Percentiles rank a stretch among this genome's conserved stretches.
phyloP scores from a whole-genome alignment of 192 early-diverging fungal genomes.

The Linnemannia zychae region DNA sequence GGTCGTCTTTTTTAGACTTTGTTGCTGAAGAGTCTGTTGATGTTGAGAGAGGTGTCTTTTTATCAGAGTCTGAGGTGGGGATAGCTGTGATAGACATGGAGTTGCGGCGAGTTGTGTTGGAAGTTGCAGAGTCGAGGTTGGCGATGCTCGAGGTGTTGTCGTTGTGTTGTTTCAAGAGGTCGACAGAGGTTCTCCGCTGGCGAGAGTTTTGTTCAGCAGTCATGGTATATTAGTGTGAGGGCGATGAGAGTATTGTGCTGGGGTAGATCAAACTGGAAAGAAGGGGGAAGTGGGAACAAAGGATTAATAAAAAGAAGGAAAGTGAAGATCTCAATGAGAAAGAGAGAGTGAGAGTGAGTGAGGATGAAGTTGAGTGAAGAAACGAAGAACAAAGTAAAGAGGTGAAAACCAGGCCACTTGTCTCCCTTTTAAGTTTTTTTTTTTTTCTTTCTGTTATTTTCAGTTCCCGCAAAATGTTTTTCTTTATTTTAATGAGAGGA shows the following conservation, averaged over 20 bases:
- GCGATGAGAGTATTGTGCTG: background rate
- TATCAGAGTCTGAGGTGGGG: background rate
- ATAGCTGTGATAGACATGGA: conserved; percentile 4
- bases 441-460: background rate
- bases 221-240: background rate
- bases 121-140: background rate
- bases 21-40: background rate
- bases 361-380: background rate
- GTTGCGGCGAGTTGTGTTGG: background rate
- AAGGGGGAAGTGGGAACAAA: background rate
- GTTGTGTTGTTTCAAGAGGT: conserved; percentile 11
- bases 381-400: background rate
- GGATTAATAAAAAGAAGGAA: too few relatives aligned
- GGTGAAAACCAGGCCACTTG: background rate
- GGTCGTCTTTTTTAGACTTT: background rate
- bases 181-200: conserved; percentile 11
- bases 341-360: background rate
- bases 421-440: background rate
- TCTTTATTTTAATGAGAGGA: background rate
- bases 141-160: background rate
- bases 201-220: background rate
- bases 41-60: conserved; percentile 4
- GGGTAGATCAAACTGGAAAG: background rate
- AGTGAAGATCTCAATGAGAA: too few relatives aligned
- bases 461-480: background rate